These are phyloP conservation scores for Lyophyllum semitale DNA, from an alignment of 768 basidiomycete species.

Conservation along the genomic window DNA sequence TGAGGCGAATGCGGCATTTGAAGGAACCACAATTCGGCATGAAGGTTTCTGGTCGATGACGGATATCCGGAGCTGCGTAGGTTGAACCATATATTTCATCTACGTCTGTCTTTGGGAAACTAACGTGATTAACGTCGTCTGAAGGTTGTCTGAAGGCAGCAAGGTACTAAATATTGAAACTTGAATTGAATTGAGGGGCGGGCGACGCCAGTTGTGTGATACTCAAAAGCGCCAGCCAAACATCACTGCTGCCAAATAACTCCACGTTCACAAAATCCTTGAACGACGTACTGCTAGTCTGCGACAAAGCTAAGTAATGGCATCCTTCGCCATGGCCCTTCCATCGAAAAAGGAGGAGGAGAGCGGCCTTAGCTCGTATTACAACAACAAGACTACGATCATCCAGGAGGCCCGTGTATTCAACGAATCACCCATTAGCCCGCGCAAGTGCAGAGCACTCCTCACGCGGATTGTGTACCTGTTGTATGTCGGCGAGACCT, in stretches of 20 bases:
- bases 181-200: too few relatives aligned
- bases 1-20: background rate
- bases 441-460: conserved; percentile 93
- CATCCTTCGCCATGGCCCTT: conserved; percentile 68
- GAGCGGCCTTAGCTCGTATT: conserved; percentile 86
- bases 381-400: conserved; percentile 97
- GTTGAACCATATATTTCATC: too few relatives aligned
- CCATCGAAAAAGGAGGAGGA: conserved; percentile 97
- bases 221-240: conserved; percentile 23
- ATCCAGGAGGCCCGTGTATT: conserved; percentile 98
- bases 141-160: too few relatives aligned
- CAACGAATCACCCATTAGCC: conserved; percentile 99
- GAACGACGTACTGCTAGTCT: conserved; percentile 4
- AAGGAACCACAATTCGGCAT: background rate
- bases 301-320: conserved; percentile 36
- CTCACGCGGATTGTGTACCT: conserved; percentile 96
- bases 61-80: too few relatives aligned
- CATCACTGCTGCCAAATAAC: conserved; percentile 35
- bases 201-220: too few relatives aligned
- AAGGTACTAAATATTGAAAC: too few relatives aligned
- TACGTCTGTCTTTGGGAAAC: too few relatives aligned
- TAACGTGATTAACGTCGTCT: too few relatives aligned
- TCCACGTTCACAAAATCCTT: conserved; percentile 39
- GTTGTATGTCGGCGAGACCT: conserved; percentile 93
- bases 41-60: too few relatives aligned